Evolutionary conservation across 768 basidiomycete species (phyloP), one percentile per base, ranked within the genome.

Genomic region (Agaricus subrufescens): DNA sequence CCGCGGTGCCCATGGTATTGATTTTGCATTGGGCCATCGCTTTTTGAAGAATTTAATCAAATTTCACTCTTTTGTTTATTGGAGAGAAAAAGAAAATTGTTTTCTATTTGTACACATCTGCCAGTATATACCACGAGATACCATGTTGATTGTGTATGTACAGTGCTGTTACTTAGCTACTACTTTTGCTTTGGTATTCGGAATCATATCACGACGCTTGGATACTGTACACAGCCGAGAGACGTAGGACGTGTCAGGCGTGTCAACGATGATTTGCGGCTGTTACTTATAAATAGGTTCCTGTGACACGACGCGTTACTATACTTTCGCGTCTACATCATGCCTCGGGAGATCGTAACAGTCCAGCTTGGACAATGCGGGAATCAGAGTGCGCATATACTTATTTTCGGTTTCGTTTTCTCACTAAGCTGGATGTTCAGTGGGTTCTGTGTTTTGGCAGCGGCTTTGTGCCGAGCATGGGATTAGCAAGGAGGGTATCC

Each of bases 361-460:
- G 78, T 89, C 31, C 87, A 92, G 67, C 83, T 93, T 10, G 94
- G 94, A 62, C 93, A 96, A 82, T 93, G 90, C 58, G 93, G 91
- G 63, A 95, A 93, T 69, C 90, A 93, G 77, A 88, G 93, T 92
- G 66, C 71, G 87, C 69, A 50, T 50, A 54, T 52, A 39, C 31
- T 26, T 54, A 29, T 30, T 46, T 49, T 23, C 46, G 45, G 23
- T 27, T 14, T 5, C 15, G 14, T 11, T 9, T n/a, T 29, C 46
- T 27, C 11, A 45, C 37, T 27, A 39, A 29, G 23, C 25, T 48
- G 45, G 51, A 42, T 43, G 47, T 47, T 45, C 10, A 98, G 96
- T 98, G 87, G 93, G 94, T 46, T 87, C 92, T 51, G 94, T 97
- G 60, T 99, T 89, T 75, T 99, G 97, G 97, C 94, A 98, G 65